Evolutionary conservation across 31 red algal genomes (phyloP).

Genomic region (Asparagopsis taxiformis): DNA sequence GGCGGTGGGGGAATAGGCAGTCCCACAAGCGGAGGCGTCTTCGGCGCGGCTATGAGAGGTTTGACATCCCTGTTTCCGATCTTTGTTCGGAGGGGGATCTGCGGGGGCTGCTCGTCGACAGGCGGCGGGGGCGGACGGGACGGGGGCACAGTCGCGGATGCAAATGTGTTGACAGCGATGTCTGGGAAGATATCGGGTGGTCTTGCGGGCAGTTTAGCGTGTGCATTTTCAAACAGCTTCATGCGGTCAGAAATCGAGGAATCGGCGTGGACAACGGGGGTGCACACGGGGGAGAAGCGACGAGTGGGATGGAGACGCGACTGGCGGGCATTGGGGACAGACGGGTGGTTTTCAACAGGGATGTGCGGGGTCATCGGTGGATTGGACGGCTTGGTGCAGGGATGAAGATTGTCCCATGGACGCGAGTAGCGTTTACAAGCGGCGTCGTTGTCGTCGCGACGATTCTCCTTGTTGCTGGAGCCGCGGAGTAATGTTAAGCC

Average conservation of each 20-base stretch:
- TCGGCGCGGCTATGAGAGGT: constrained; percentile 1
- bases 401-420: constrained; percentile 30
- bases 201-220: neutral
- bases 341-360: too few relatives aligned
- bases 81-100: constrained; percentile 6
- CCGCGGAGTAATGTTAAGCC: neutral
- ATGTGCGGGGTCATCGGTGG: neutral
- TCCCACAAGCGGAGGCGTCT: constrained; percentile 26
- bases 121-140: neutral
- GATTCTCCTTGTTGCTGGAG: neutral
- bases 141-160: neutral
- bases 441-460: constrained; percentile 33
- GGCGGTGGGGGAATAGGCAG: constrained; percentile 31
- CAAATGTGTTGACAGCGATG: neutral
- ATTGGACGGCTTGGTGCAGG: constrained; percentile 11
- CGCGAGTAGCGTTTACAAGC: constrained; percentile 9
- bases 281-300: constrained; percentile 6
- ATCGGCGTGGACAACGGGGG: neutral
- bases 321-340: too few relatives aligned
- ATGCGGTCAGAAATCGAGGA: neutral
- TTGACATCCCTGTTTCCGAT: constrained; percentile 43
- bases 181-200: neutral
- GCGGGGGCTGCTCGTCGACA: neutral
- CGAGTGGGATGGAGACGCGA: neutral
- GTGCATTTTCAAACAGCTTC: neutral